Evolutionary conservation across 2,329 filamentous ascomycete genomes (phyloP), one percentile per base, ranked within the genome.

Genomic region (Colletotrichum kahawae): DNA sequence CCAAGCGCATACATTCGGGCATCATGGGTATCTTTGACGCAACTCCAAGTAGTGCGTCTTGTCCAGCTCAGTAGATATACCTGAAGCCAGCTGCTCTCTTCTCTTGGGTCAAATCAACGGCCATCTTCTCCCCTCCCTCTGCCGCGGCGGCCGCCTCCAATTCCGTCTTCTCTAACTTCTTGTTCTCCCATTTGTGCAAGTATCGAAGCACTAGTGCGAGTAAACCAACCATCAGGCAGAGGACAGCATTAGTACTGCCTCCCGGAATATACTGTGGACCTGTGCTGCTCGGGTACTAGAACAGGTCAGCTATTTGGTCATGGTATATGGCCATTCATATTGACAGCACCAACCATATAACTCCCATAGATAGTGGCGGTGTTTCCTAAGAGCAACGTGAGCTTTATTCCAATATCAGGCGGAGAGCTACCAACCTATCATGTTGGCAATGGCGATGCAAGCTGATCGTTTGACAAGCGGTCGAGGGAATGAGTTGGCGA

Each of bases 401-500:
- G 38, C 24, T 21, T 51, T n/a, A 24, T n/a, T 16, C 33, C 21
- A 43, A 29, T 10, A 4, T 14, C 14, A 21, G 24, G 60, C 31
- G 29, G 10, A 18, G 29, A 16, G 24, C n/a, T 29, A 63, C 60
- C 13, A 27, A 66, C 63, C 63, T 56, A 95, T 85, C 77, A 93
- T 83, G 79, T 94, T 93, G 63, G 92, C 84, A n/a, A 94, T 87
- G 10, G 92, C 90, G 67, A 95, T 92, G 5, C 89, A 89, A 3
- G 90, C 89, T 6, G 93, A 93, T 3, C 93, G 89, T 63, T 93
- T 91, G 3, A 92, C 93, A 3, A 93, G 82, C 2, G 93, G 92
- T 82, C 93, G 94, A 0, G 93, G 93, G 43, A 95, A 89, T 10
- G 93, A 92, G 77, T 94, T 94, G 5, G 91, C 91, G 38, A 95